Conservation (phyloP, 768 basidiomycete species). For the Saitozyma sp. region DNA sequence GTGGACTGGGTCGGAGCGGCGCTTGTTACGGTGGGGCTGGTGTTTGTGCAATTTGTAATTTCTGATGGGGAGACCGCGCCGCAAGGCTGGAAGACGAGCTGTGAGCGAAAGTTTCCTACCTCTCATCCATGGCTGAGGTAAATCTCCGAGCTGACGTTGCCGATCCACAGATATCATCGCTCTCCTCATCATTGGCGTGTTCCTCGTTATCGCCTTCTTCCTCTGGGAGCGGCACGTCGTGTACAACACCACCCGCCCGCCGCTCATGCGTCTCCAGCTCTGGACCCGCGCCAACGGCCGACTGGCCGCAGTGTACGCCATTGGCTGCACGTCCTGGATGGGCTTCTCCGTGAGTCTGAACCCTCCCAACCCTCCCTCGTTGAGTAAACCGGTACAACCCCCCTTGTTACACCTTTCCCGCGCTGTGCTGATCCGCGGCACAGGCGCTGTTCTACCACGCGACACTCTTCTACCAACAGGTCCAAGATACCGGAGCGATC, state of each 20-base stretch:
- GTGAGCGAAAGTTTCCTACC: conserved; percentile 50
- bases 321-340: conserved; percentile 41
- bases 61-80: conserved; percentile 66
- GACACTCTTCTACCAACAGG: conserved; percentile 36
- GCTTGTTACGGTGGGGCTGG: conserved; percentile 66
- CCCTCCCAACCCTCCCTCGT: background rate
- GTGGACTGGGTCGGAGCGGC: conserved; percentile 78
- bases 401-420: no score
- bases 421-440: conserved; percentile 5
- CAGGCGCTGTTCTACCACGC: conserved; percentile 34
- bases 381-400: no score
- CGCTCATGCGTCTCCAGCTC: conserved; percentile 47
- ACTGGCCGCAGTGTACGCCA: conserved; percentile 39
- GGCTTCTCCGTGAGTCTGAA: conserved; percentile 37
- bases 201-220: conserved; percentile 63
- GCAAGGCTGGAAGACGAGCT: conserved; percentile 63
- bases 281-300: conserved; percentile 45
- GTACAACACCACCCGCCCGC: conserved; percentile 31
- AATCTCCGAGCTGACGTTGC: background rate
- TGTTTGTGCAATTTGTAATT: conserved; percentile 71
- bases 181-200: conserved; percentile 64
- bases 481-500: conserved; percentile 17
- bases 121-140: no score
- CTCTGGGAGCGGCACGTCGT: conserved; percentile 70
- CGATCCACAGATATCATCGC: conserved; percentile 65